phyloP scores from a whole-genome alignment of 148 eudicot species.

The Suaeda aralocaspica region DNA sequence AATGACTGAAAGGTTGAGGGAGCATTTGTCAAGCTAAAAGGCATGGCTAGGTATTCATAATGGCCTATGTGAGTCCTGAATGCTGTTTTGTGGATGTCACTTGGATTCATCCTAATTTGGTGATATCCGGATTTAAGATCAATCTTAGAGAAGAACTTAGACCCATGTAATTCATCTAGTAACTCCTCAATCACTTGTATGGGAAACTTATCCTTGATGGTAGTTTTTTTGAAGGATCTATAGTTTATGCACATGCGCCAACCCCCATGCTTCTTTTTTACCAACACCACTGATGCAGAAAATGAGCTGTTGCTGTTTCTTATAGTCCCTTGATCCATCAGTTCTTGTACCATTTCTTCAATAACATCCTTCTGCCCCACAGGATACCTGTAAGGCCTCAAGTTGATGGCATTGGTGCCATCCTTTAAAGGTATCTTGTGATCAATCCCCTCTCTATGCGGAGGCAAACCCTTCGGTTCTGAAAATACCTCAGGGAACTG shows the following conservation, averaged over 20 bases:
- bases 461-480: not conserved
- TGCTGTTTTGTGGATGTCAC: not conserved
- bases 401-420: not conserved
- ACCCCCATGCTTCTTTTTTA: not conserved
- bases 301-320: too few species aligned
- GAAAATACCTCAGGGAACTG: not conserved
- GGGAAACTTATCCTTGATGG: not conserved
- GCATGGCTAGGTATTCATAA: conserved; percentile 8
- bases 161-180: not conserved
- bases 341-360: too few species aligned
- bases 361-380: too few species aligned
- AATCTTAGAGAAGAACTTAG: not conserved
- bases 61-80: not conserved
- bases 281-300: too few species aligned
- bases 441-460: not conserved
- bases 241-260: not conserved
- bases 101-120: not conserved
- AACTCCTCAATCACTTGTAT: not conserved
- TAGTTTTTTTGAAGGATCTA: not conserved
- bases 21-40: not conserved
- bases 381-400: too few species aligned
- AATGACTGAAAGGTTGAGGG: not conserved
- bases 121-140: not conserved
- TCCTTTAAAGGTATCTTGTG: not conserved
- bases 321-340: too few species aligned